These are phyloP conservation scores for Carpinus viminea DNA, from an alignment of 306 rosid species.

Conservation along the genomic window DNA sequence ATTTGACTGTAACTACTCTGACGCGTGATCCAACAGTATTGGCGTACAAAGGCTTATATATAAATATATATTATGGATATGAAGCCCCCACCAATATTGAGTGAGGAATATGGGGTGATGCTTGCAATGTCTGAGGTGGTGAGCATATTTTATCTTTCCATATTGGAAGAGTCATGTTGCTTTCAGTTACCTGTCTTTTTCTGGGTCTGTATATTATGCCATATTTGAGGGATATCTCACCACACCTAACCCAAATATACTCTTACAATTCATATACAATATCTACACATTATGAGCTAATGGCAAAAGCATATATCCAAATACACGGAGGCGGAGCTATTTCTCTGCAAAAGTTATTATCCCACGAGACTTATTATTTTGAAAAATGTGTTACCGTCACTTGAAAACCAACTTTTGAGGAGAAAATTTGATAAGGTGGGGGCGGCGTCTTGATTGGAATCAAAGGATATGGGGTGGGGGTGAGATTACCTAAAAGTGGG, in stretches of 20 bases:
- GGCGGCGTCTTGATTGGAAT: constrained; percentile 10
- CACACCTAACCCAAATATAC: not conserved
- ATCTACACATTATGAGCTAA: not conserved
- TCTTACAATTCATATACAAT: not conserved
- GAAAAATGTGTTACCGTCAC: not conserved
- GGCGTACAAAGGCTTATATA: constrained; percentile 1
- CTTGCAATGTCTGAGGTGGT: constrained; percentile 28
- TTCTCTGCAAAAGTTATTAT: too few relatives aligned
- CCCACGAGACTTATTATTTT: too few relatives aligned
- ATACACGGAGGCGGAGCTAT: too few relatives aligned
- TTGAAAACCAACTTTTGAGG: not conserved
- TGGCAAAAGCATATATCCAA: not conserved
- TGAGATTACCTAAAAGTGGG: constrained; percentile 31
- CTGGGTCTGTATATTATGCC: not conserved
- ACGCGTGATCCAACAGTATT: constrained; percentile 5
- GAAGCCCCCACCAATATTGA: constrained; percentile 37
- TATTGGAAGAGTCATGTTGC: not conserved
- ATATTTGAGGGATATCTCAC: not conserved
- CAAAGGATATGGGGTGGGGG: constrained; percentile 24
- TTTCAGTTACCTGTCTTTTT: constrained; percentile 20
- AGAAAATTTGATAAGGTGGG: not conserved
- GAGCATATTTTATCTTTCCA: constrained; percentile 25
- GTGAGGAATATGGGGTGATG: constrained; percentile 32
- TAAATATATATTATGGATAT: not conserved
- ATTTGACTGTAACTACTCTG: not conserved